phyloP scores from a whole-genome alignment of 768 basidiomycete species.

The Pulveroboletus sp. region DNA sequence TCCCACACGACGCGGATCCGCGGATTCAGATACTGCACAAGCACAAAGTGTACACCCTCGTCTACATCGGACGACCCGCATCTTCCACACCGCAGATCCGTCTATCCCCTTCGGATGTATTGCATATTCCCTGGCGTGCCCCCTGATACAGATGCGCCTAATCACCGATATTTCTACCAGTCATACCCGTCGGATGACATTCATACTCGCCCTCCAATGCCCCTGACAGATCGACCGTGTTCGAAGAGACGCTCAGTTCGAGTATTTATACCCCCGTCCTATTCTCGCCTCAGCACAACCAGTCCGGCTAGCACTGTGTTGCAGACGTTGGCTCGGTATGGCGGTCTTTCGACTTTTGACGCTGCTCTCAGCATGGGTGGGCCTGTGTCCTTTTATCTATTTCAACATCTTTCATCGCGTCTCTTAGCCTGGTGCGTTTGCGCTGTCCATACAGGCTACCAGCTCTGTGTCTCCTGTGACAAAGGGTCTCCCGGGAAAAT shows the following conservation, averaged over 20 bases:
- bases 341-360: not conserved
- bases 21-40: no score
- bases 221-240: constrained; percentile 15
- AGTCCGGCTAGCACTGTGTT: no score
- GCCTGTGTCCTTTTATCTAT: not conserved
- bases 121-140: not conserved
- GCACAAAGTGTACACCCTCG: not conserved
- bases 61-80: not conserved
- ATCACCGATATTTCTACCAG: constrained; percentile 4
- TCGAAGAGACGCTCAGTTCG: not conserved
- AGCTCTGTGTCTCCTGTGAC: constrained; percentile 36
- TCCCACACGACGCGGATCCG: no score
- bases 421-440: not conserved
- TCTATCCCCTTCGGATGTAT: not conserved
- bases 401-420: not conserved
- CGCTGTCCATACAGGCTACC: not conserved
- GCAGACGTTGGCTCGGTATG: not conserved
- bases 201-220: constrained; percentile 22
- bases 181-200: not conserved
- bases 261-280: not conserved
- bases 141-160: not conserved
- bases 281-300: not conserved
- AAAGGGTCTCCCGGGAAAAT: constrained; percentile 47
- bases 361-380: not conserved
- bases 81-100: not conserved